phyloP scores from a whole-genome alignment of 768 basidiomycete species.

The Leccinellum luteum region DNA sequence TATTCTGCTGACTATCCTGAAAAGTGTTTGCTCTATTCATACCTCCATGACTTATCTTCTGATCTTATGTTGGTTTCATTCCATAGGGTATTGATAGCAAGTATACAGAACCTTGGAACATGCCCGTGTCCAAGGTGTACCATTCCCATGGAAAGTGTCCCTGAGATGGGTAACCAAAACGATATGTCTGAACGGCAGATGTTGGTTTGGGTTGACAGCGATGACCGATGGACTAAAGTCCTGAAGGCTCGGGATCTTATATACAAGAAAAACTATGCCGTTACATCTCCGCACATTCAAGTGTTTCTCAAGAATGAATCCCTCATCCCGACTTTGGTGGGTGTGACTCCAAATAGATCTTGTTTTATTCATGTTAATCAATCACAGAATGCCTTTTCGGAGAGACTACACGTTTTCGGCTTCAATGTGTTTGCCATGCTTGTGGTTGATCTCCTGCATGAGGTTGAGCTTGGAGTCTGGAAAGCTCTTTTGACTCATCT shows the following conservation, averaged over 20 bases:
- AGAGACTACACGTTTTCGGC: background rate
- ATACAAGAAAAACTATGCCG: background rate
- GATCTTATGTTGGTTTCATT: background rate
- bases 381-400: background rate
- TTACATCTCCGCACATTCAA: background rate
- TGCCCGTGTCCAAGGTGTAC: background rate
- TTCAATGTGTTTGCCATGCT: background rate
- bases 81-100: background rate
- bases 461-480: background rate
- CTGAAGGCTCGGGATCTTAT: background rate
- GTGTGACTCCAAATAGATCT: background rate
- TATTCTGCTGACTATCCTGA: background rate
- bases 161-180: background rate
- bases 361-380: background rate
- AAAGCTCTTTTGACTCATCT: background rate
- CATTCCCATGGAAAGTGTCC: background rate
- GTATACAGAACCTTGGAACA: background rate
- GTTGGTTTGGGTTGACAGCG: background rate
- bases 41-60: too few species aligned
- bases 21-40: background rate
- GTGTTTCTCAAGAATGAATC: background rate
- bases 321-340: background rate
- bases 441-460: background rate
- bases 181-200: background rate
- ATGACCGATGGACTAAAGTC: background rate